A percentile compares a stretch with the other conserved stretches of the same genome.
phyloP scores from a whole-genome alignment of 768 basidiomycete species.

The Krasilnikovozyma curviuscula region DNA sequence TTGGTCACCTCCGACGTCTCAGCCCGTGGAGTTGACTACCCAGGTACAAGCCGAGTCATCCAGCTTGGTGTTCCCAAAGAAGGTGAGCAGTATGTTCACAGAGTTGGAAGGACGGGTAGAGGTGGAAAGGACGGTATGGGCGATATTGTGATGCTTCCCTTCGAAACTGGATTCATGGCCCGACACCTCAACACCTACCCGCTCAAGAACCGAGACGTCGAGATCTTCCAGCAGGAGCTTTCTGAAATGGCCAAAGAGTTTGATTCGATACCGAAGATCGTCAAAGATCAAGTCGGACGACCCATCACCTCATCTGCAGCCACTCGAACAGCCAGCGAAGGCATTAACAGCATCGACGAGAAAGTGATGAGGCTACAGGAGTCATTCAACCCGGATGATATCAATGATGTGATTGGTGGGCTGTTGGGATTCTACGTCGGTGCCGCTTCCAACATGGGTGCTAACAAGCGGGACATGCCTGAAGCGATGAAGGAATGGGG shows the following conservation, averaged over 20 bases:
- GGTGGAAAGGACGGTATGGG: conserved; percentile 45
- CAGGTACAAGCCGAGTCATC: conserved; percentile 68
- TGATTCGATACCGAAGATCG: no score
- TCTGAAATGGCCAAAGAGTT: conserved; percentile 31
- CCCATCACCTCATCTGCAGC: conserved; percentile 17
- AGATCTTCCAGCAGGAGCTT: conserved; percentile 34
- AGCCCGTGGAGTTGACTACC: conserved; percentile 75
- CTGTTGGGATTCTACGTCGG: conserved; percentile 53
- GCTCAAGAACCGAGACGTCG: conserved; percentile 39
- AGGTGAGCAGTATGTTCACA: conserved; percentile 60
- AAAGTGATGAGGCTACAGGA: conserved; percentile 21
- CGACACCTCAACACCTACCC: conserved; percentile 48
- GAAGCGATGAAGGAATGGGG: conserved; percentile 47
- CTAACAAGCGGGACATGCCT: conserved; percentile 32
- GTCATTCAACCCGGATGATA: conserved; percentile 32
- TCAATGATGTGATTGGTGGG: conserved; percentile 45
- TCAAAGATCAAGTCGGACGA: conserved; percentile 21
- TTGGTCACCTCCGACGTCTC: conserved; percentile 76
- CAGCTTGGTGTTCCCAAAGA: conserved; percentile 64
- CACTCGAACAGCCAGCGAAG: background rate
- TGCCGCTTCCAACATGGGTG: conserved; percentile 34
- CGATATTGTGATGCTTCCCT: conserved; percentile 60
- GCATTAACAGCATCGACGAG: conserved; percentile 17
- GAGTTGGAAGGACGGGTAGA: conserved; percentile 68
- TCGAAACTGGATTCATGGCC: conserved; percentile 51